Percentiles rank a stretch among this genome's conserved stretches.
These are phyloP conservation scores for Pouteria glomerata DNA, from an alignment of 148 eudicot genomes.

Conservation along the genomic window DNA sequence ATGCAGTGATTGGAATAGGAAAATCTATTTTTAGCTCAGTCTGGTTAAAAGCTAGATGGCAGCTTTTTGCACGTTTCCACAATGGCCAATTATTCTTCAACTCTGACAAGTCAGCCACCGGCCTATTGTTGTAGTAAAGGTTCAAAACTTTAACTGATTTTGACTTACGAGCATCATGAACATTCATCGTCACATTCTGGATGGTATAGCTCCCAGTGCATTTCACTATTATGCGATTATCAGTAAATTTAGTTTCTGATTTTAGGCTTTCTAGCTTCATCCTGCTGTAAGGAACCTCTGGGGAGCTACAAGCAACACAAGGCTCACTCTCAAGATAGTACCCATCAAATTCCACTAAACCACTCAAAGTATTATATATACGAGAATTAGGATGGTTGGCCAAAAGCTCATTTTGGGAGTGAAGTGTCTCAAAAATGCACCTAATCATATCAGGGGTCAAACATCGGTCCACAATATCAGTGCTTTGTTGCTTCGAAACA, in stretches of 20 bases:
- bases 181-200: conserved; percentile 97
- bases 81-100: conserved; percentile 95
- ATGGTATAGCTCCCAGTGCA: conserved; percentile 99
- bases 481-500: conserved; percentile 55
- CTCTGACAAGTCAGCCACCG: conserved; percentile 96
- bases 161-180: conserved; percentile 98
- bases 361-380: conserved; percentile 90
- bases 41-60: conserved; percentile 92
- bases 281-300: conserved; percentile 92
- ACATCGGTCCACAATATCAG: conserved; percentile 79
- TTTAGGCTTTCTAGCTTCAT: conserved; percentile 95
- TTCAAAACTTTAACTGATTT: conserved; percentile 98
- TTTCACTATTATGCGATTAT: conserved; percentile 97
- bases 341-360: conserved; percentile 99
- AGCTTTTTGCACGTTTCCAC: conserved; percentile 99
- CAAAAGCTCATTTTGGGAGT: conserved; percentile 85
- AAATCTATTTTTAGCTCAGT: conserved; percentile 95
- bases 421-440: conserved; percentile 88
- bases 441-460: conserved; percentile 81
- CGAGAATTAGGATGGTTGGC: conserved; percentile 99
- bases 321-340: conserved; percentile 99
- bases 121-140: conserved; percentile 96
- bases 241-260: conserved; percentile 95
- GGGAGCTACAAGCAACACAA: conserved; percentile 99
- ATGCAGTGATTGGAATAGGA: conserved; percentile 97